Conservation (phyloP, 2,329 filamentous ascomycete species). For the Cytospora chrysosperma region DNA sequence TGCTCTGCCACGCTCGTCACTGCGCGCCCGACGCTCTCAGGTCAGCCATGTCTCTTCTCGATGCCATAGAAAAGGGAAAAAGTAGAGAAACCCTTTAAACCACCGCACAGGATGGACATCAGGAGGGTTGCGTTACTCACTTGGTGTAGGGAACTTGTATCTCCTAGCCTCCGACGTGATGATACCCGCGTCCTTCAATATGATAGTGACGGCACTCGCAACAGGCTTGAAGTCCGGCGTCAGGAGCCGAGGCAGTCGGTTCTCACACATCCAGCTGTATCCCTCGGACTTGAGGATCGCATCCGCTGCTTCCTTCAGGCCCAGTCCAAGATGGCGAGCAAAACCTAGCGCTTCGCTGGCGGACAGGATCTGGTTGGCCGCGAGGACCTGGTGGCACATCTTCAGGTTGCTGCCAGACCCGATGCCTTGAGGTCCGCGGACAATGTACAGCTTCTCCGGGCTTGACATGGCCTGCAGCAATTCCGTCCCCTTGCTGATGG, state of each 20-base stretch:
- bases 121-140: neutral
- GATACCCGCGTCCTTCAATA: conserved; percentile 62
- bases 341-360: conserved; percentile 61
- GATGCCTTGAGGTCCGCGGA: conserved; percentile 51
- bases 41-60: neutral
- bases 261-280: conserved; percentile 63
- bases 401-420: conserved; percentile 63
- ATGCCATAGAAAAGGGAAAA: no score
- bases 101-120: no score
- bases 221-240: conserved; percentile 52
- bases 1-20: conserved; percentile 63
- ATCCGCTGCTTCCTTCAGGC: conserved; percentile 42
- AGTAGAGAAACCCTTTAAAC: no score
- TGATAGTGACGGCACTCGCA: conserved; percentile 59
- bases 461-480: conserved; percentile 65
- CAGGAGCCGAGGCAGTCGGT: conserved; percentile 56
- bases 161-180: conserved; percentile 65
- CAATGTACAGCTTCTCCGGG: conserved; percentile 59
- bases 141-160: conserved; percentile 56
- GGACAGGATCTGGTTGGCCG: conserved; percentile 61
- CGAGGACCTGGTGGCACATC: conserved; percentile 63
- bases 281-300: conserved; percentile 47
- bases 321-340: conserved; percentile 54
- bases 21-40: neutral
- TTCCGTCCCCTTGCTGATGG: conserved; percentile 55